Percentiles rank a stretch among this genome's conserved stretches.
Conservation (phyloP, 768 basidiomycete genomes). For the Lentinula boryana region DNA sequence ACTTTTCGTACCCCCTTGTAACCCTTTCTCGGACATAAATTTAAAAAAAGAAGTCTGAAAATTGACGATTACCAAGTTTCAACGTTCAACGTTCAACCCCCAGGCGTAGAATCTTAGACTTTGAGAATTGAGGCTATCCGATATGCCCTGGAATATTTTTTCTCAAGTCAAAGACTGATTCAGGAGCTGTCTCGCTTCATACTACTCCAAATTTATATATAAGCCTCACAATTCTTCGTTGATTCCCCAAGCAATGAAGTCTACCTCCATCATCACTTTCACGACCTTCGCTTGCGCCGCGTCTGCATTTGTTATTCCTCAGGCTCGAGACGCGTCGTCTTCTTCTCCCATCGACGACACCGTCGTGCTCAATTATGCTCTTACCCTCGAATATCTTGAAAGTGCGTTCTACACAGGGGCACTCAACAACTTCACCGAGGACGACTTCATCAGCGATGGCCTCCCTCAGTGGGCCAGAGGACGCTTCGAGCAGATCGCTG, state of each 20-base stretch:
- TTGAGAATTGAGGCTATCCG: no score
- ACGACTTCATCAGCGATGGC: constrained; percentile 41
- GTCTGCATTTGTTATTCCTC: background rate
- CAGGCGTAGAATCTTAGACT: no score
- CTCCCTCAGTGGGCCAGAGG: constrained; percentile 43
- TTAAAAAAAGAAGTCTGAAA: no score
- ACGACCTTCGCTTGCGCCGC: background rate
- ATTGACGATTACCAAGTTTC: no score
- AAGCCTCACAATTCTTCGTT: background rate
- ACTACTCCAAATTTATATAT: background rate
- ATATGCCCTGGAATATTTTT: no score
- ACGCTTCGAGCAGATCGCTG: constrained; percentile 44
- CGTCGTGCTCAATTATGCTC: background rate
- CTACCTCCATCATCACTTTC: background rate
- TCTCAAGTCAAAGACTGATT: no score
- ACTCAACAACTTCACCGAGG: constrained; percentile 35
- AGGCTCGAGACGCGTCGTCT: background rate
- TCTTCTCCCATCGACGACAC: background rate
- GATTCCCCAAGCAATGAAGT: background rate
- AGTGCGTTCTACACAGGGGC: constrained; percentile 36
- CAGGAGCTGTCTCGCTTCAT: no score
- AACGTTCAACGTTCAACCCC: no score
- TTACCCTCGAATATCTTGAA: constrained; percentile 38
- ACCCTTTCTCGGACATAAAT: no score
- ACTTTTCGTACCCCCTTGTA: no score